These are phyloP conservation scores for Acephala macrosclerotiorum DNA, from an alignment of 2,329 filamentous ascomycete species.

Conservation along the genomic window DNA sequence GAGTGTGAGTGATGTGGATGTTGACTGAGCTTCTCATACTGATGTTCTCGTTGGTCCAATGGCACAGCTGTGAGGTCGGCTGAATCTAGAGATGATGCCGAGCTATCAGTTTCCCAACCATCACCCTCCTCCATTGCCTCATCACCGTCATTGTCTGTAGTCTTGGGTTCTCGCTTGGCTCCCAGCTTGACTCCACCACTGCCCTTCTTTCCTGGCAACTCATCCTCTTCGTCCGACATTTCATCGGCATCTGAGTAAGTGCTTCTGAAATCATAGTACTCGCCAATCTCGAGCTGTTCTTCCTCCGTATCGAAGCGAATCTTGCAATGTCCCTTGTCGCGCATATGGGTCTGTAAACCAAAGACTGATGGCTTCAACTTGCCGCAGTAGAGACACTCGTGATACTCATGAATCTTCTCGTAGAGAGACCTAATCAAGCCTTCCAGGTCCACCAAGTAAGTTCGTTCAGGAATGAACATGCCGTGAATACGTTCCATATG, in stretches of 20 bases:
- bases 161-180: slow-evolving; percentile 61
- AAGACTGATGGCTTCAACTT: slow-evolving; percentile 80
- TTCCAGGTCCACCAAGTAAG: slow-evolving; percentile 82
- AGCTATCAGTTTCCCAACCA: slow-evolving; percentile 95
- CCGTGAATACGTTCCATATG: slow-evolving; percentile 95
- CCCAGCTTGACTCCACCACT: slow-evolving; percentile 74
- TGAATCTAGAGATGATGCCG: slow-evolving; percentile 86
- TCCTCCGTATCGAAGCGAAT: slow-evolving; percentile 89
- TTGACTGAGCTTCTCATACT: slow-evolving; percentile 75
- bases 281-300: slow-evolving; percentile 92
- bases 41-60: slow-evolving; percentile 73
- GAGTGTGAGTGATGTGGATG: slow-evolving; percentile 78
- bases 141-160: slow-evolving; percentile 60
- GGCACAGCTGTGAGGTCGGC: slow-evolving; percentile 83
- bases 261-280: slow-evolving; percentile 96
- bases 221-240: slow-evolving; percentile 64
- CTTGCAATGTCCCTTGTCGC: slow-evolving; percentile 95
- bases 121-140: slow-evolving; percentile 68
- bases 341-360: slow-evolving; percentile 95
- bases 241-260: slow-evolving; percentile 87
- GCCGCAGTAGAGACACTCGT: slow-evolving; percentile 89
- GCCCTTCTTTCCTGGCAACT: slow-evolving; percentile 54
- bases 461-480: slow-evolving; percentile 93
- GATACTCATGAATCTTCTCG: slow-evolving; percentile 78
- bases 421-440: slow-evolving; percentile 82